Base-by-base conservation (phyloP, 2,329 filamentous ascomycete genomes). In the Trichoderma pleuroti region DNA sequence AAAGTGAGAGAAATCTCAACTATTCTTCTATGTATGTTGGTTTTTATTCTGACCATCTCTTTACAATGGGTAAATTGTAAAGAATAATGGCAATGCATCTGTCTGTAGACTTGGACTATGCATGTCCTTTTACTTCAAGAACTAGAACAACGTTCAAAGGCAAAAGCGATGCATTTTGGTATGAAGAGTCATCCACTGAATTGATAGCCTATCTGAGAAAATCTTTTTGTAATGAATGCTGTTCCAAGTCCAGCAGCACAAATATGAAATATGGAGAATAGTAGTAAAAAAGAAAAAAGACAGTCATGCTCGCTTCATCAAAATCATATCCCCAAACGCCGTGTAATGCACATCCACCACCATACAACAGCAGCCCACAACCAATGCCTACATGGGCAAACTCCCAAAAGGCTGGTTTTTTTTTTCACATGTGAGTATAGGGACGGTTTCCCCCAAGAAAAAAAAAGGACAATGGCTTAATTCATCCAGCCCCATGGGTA, bases 401-500 rank as follows among this genome's bases (percentile, higher is more conserved):
- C 14, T 5, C 11, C 24, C 52, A 30, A 30, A 30, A 30, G 4
- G 8, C 11, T 21, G 21, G n/a, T n/a, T n/a, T n/a, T 24, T 18
- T 46, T 21, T 21, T 21, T 52, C 24, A 52, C n/a, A 52, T 52
- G 21, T 8, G 16, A 32, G 21, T n/a, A 62, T 30, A 4, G 7
- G 16, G 11, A 39, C 10, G 2, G 12, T n/a, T 52, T 14, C 21
- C 21, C 21, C 11, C 12, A 18, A 24, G 11, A 24, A 21, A 52
- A 24, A 21, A 52, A 5, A 11, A 52, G 3, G 21, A 46, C 28
- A 30, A 42, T 21, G 18, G 4, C 2, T 54, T 24, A 56, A 32
- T 78, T 76, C 63, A 85, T 78, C 16, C 83, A 85, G 9, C 80
- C 85, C 91, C 91, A 93, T 14, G 84, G 84, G 74, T 86, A 89